Evolutionary conservation across 192 early-diverging fungal species (phyloP), one percentile per base, ranked within the genome.

Genomic region (Coemansia sp.): DNA sequence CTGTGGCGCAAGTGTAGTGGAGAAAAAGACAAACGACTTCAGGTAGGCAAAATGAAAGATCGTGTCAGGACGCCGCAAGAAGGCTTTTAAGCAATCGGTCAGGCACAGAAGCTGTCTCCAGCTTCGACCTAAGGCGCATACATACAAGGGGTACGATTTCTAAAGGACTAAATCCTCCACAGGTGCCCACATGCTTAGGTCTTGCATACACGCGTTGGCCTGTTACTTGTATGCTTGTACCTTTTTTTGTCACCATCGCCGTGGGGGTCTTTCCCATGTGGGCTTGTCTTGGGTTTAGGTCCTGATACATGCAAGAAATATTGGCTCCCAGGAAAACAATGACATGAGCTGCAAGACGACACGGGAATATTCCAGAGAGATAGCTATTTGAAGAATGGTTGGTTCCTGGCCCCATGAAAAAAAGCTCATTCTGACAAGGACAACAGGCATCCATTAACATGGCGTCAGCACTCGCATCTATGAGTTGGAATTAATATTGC

Each of bases 101-200:
- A 60, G 57, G 57, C 31, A 60, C 57, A 31, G 16, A 36, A 60
- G 16, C 18, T 34, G 5, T 9, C 31, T 36, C 31, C 18, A 18
- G 5, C 49, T 52, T 22, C 3, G 11, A 20, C 43, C 12, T 16
- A 44, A 15, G 4, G 43, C 43, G 43, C 43, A 22, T 52, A 22
- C 20, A 20, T 1, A 34, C 31, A 29, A 7, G 31, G 27, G 27
- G 6, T 33, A 33, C 33, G 16, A 33, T 36, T 34, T 34, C 31
- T 31, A 60, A 18, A 60, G 57, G 8, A n/a, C 5, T 60, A 11
- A 36, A 18, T 18, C 15, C 31, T 60, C 57, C 57, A 33, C 57
- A 36, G 16, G 12, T 34, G 33, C 57, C 57, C 57, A 36, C 57
- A 60, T 60, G 57, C 57, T 16, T 33, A 60, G 27, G 57, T 60